These are phyloP conservation scores for Mortierella sp. DNA, from an alignment of 371 early-diverging fungal species.

Conservation along the genomic window DNA sequence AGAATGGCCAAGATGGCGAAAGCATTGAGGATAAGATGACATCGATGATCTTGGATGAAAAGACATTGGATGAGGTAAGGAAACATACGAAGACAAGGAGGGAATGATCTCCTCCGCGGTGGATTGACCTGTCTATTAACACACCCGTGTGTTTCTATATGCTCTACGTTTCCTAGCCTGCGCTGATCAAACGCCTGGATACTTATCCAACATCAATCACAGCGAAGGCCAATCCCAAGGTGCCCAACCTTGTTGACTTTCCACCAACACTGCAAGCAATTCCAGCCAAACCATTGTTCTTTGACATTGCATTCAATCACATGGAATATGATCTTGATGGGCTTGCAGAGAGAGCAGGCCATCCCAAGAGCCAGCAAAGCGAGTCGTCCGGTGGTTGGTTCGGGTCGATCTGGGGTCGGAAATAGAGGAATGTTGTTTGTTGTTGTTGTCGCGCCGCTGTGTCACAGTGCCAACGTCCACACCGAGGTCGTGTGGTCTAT, in stretches of 20 bases:
- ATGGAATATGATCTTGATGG: slow-evolving; percentile 64
- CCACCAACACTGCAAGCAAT: slow-evolving; percentile 77
- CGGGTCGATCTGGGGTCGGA: slow-evolving; percentile 55
- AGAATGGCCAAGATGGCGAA: slow-evolving; percentile 54
- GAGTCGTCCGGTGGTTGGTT: slow-evolving; percentile 44
- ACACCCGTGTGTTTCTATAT: background rate
- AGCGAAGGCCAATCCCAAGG: slow-evolving; percentile 38
- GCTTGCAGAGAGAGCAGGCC: slow-evolving; percentile 50
- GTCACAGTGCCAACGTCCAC: too few species aligned
- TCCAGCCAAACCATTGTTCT: slow-evolving; percentile 82
- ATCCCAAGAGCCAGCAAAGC: slow-evolving; percentile 28
- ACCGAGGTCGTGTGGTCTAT: too few species aligned
- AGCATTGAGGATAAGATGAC: slow-evolving; percentile 57
- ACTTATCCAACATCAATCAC: slow-evolving; percentile 61
- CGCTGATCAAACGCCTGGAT: slow-evolving; percentile 62
- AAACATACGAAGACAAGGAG: too few species aligned
- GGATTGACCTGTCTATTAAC: background rate
- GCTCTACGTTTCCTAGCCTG: slow-evolving; percentile 32
- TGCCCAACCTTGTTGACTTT: slow-evolving; percentile 67
- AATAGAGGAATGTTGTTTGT: slow-evolving; percentile 12
- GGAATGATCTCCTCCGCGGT: too few species aligned
- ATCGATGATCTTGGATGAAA: slow-evolving; percentile 57
- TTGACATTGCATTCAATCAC: slow-evolving; percentile 81
- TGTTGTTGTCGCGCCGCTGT: too few species aligned
- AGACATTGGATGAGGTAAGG: slow-evolving; percentile 55